A percentile compares a stretch with the other conserved stretches of the same genome.
Evolutionary conservation across 768 basidiomycete species (phyloP).

Genomic region (Psilocybe cyanescens): DNA sequence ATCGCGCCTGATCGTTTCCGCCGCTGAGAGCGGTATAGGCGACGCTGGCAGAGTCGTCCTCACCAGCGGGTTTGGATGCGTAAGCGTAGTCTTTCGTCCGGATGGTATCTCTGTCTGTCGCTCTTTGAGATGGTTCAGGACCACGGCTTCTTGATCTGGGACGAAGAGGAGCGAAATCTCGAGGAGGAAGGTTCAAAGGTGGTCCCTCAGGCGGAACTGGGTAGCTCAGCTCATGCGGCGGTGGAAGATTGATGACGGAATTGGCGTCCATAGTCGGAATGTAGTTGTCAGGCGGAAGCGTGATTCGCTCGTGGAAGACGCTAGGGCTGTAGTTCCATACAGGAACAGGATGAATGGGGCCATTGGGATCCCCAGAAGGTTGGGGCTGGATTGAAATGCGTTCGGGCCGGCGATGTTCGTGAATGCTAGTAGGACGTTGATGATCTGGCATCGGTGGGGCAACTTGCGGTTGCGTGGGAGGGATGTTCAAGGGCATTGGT

Average conservation of each 20-base stretch:
- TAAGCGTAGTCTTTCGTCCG: constrained; percentile 2
- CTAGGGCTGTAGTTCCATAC: constrained; percentile 22
- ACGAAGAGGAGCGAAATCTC: background rate
- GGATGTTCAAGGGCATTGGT: constrained; percentile 24
- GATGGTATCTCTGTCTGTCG: background rate
- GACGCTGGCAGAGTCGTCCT: constrained; percentile 1
- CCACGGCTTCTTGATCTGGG: constrained; percentile 9
- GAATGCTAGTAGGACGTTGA: constrained; percentile 5
- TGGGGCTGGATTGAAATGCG: background rate
- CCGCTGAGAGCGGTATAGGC: constrained; percentile 6
- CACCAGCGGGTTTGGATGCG: background rate
- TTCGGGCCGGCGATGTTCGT: background rate
- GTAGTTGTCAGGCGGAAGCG: constrained; percentile 50
- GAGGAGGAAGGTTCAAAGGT: background rate
- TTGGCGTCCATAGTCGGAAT: constrained; percentile 48
- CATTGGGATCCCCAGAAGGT: constrained; percentile 8
- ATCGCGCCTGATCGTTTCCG: background rate
- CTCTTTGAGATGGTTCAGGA: background rate
- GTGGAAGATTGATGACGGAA: constrained; percentile 47
- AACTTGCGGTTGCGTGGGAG: constrained; percentile 26
- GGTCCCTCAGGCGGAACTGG: constrained; percentile 21
- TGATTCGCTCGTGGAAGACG: constrained; percentile 28
- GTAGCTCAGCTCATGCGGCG: constrained; percentile 50
- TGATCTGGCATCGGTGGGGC: constrained; percentile 19
- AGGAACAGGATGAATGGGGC: constrained; percentile 22